phyloP scores from a whole-genome alignment of 192 early-diverging fungal genomes.

The Coemansia sp. region DNA sequence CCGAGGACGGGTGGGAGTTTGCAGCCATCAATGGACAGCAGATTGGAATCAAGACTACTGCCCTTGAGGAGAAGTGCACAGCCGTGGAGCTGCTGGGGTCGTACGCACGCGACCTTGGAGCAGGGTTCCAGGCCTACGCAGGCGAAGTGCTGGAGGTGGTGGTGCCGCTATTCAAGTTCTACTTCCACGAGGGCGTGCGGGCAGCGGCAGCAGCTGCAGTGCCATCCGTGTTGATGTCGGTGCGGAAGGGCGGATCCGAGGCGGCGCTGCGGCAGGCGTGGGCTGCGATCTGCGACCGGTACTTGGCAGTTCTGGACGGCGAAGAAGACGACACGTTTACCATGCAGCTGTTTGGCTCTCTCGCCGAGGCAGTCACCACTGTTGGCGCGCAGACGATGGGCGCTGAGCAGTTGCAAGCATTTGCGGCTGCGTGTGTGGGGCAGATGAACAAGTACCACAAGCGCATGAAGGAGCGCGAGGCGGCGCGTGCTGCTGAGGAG shows the following conservation, averaged over 20 bases:
- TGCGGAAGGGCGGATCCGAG: constrained; percentile 53
- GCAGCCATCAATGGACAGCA: constrained; percentile 89
- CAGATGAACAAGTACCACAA: constrained; percentile 80
- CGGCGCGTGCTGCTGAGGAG: constrained; percentile 72
- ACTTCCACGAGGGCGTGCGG: constrained; percentile 97
- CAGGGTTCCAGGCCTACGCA: constrained; percentile 86
- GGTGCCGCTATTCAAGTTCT: constrained; percentile 92
- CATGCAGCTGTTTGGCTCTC: constrained; percentile 75
- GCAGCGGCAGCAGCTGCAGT: constrained; percentile 83
- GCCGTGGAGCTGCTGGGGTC: constrained; percentile 98
- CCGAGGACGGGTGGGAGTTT: constrained; percentile 99
- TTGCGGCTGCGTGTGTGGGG: constrained; percentile 66
- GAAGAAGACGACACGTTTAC: constrained; percentile 86
- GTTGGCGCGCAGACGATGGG: constrained; percentile 53
- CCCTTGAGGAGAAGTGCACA: constrained; percentile 97
- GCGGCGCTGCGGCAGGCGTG: constrained; percentile 61
- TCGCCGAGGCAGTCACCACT: constrained; percentile 66
- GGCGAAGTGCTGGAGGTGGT: constrained; percentile 82
- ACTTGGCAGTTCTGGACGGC: constrained; percentile 75
- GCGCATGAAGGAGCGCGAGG: constrained; percentile 76
- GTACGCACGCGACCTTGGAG: constrained; percentile 91
- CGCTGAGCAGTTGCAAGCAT: constrained; percentile 67
- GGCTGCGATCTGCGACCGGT: constrained; percentile 72
- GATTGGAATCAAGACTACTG: constrained; percentile 93
- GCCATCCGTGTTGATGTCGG: constrained; percentile 73